phyloP scores from a whole-genome alignment of 169 alveolate species.

The Plasmodium gaboni region DNA sequence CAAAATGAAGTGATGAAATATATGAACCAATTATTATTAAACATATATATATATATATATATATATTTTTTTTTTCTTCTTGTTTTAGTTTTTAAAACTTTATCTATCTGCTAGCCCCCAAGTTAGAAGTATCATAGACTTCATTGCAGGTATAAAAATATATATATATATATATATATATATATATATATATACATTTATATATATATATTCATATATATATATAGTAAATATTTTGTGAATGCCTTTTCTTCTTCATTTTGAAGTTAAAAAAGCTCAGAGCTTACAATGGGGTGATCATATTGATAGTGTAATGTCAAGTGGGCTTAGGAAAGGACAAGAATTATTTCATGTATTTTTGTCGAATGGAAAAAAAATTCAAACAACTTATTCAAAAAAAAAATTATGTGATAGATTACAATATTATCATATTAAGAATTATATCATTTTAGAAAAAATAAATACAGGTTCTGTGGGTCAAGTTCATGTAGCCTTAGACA shows the following conservation, averaged over 20 bases:
- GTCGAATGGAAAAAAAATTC: constrained; percentile 63
- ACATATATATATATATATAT: too few relatives aligned
- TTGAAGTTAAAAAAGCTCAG: constrained; percentile 58
- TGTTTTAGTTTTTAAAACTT: constrained; percentile 68
- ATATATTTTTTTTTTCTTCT: background rate
- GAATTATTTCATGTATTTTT: constrained; percentile 48
- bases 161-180: too few relatives aligned
- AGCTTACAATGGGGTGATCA: constrained; percentile 72
- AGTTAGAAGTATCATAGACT: constrained; percentile 56
- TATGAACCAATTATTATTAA: too few relatives aligned
- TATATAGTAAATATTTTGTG: too few relatives aligned
- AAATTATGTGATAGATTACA: constrained; percentile 75
- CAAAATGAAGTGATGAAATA: too few relatives aligned
- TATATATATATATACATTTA: too few relatives aligned
- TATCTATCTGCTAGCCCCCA: constrained; percentile 71
- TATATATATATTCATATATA: too few relatives aligned
- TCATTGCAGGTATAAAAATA: constrained; percentile 47
- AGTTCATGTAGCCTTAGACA: constrained; percentile 82
- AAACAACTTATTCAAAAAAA: constrained; percentile 68
- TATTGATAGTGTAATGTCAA: constrained; percentile 53
- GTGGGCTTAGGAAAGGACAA: constrained; percentile 55
- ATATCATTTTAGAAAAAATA: constrained; percentile 79
- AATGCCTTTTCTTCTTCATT: background rate
- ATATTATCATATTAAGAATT: constrained; percentile 80
- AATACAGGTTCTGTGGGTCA: constrained; percentile 87